Percentiles rank a stretch among this genome's conserved stretches.
These are phyloP conservation scores for Coemansia reversa DNA, from an alignment of 192 early-diverging fungal genomes.

Conservation along the genomic window DNA sequence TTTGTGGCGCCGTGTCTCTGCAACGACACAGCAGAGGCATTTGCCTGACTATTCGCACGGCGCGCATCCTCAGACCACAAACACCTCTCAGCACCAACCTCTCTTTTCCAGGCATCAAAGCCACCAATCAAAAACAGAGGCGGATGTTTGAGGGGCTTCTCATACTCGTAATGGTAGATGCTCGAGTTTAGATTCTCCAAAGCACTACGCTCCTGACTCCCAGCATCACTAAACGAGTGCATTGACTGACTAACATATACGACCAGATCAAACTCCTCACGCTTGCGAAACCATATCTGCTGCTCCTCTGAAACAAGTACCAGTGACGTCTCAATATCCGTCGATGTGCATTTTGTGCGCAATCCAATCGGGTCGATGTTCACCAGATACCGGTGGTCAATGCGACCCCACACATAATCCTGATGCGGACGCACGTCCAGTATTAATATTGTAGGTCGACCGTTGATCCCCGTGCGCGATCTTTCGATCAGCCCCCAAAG, in stretches of 20 bases:
- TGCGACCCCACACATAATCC: conserved; percentile 64
- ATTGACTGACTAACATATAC: conserved; percentile 67
- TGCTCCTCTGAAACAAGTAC: conserved; percentile 60
- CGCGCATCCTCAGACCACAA: conserved; percentile 33
- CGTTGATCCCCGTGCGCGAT: conserved; percentile 28
- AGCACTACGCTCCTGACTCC: conserved; percentile 15
- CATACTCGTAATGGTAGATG: conserved; percentile 64
- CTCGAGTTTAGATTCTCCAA: conserved; percentile 56
- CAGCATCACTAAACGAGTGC: conserved; percentile 46
- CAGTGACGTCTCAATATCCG: conserved; percentile 57
- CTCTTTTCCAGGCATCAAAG: conserved; percentile 70
- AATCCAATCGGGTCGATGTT: conserved; percentile 73
- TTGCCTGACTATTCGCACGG: not conserved
- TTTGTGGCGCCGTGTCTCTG: too few species aligned
- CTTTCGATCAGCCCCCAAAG: conserved; percentile 39
- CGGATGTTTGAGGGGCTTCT: conserved; percentile 50
- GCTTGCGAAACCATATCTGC: conserved; percentile 62
- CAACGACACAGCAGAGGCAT: too few species aligned
- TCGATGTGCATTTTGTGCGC: conserved; percentile 58
- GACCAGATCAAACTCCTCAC: conserved; percentile 70
- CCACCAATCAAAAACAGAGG: conserved; percentile 80
- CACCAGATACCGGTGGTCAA: conserved; percentile 66
- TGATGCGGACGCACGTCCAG: conserved; percentile 77
- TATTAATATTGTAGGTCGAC: conserved; percentile 59
- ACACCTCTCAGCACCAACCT: conserved; percentile 43